Conservation (phyloP, 257 asterid species). For the Echites panduratus region DNA sequence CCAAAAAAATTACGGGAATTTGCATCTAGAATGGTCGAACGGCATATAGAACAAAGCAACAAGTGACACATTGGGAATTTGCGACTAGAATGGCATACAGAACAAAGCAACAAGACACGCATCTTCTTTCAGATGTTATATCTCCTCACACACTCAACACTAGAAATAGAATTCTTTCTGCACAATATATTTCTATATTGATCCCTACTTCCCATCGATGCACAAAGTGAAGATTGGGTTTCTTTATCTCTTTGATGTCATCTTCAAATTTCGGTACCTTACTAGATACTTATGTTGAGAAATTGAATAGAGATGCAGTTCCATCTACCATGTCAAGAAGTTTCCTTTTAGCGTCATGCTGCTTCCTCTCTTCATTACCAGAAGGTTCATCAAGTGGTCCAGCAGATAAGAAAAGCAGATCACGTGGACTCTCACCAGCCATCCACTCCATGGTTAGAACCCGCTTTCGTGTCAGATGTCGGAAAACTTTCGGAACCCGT, state of each 20-base stretch:
- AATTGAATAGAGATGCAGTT: constrained; percentile 9
- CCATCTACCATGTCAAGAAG: constrained; percentile 38
- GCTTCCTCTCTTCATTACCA: constrained; percentile 18
- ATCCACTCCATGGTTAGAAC: constrained; percentile 97
- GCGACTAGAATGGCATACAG: not conserved
- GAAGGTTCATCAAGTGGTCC: constrained; percentile 29
- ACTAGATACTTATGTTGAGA: not conserved
- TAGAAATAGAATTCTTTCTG: not conserved
- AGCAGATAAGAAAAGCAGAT: constrained; percentile 47
- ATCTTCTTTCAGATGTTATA: not conserved
- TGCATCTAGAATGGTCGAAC: not conserved
- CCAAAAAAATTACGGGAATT: not conserved
- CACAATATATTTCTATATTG: not conserved
- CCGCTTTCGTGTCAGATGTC: constrained; percentile 62
- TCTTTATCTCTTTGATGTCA: not conserved
- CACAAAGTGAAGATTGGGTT: not conserved
- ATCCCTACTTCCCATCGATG: constrained; percentile 1
- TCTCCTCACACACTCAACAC: not conserved
- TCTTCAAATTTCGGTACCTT: constrained; percentile 1
- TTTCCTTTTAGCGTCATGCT: constrained; percentile 31
- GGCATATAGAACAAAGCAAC: constrained; percentile 7
- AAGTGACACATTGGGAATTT: not conserved
- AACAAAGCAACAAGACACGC: too few relatives aligned
- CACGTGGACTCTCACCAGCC: constrained; percentile 86
- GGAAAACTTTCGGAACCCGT: constrained; percentile 60